Evolutionary conservation across 805 yeast genomes (phyloP), one percentile per base, ranked within the genome.

Genomic region (Wickerhamomyces bisporus): DNA sequence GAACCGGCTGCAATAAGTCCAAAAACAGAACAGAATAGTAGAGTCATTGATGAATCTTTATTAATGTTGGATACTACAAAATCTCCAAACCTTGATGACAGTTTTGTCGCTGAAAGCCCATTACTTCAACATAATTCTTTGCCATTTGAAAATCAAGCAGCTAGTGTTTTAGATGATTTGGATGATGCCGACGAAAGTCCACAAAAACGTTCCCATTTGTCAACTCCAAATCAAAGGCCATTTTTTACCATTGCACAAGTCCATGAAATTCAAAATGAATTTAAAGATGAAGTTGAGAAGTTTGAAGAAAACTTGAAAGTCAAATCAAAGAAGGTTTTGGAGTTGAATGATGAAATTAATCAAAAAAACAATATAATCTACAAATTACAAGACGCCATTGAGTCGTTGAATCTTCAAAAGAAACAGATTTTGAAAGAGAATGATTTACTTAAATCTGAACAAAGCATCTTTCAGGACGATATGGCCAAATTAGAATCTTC

Each of bases 1-100:
- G 60, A 61, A 36, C 53, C 65, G 4, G 50, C 50, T 19, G 58
- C 64, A 4, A 39, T 46, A 6, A 52, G 57, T 29, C 64, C 63
- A 17, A 42, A 44, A 6, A 53, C 57, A 17, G 65, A 57, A 29
- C 64, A 61, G 34, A 36, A 39, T 19, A 47, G 51, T 17, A 43
- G 49, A 40, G 39, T 49, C 16, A 36, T 40, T 18, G 47, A 53
- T 30, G 50, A 48, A 13, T 42, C 52, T 3, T 30, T 35, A 3
- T 33, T 49, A 13, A 18, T 40, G 9, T 32, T 52, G 4, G 55
- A 50, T 28, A 37, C 48, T 3, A 38, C 52, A 3, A 48, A 44
- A 30, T 43, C 53, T 3, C 50, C 55, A 27, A 35, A 35, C 6
- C 8, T 39, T n/a, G 55, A 53, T 34, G 52, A 45, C 31, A 43